Conservation (phyloP, 1,284 basidiomycete genomes). For the Puccinia hordei region DNA sequence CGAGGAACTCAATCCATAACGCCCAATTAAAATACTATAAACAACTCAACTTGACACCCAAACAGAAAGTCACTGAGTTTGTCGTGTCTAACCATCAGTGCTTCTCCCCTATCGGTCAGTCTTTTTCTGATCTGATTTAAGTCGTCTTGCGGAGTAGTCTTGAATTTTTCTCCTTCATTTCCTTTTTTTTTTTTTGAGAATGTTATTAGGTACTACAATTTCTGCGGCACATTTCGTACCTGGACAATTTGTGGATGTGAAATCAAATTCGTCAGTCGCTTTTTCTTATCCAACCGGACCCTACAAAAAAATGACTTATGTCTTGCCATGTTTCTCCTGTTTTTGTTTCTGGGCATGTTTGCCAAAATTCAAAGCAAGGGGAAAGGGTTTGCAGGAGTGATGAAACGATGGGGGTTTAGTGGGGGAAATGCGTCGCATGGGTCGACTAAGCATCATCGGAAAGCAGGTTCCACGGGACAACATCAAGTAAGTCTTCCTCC, state of each 20-base stretch:
- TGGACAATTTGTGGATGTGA: slow-evolving; percentile 92
- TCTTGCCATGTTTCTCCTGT: slow-evolving; percentile 24
- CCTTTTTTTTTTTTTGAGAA: slow-evolving; percentile 2
- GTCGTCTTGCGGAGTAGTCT: slow-evolving; percentile 1
- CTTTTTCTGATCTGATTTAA: slow-evolving; percentile 41
- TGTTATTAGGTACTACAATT: slow-evolving; percentile 82
- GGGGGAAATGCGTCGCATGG: slow-evolving; percentile 93
- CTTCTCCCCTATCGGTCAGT: slow-evolving; percentile 78
- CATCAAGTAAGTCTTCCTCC: slow-evolving; percentile 71
- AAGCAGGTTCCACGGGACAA: slow-evolving; percentile 88
- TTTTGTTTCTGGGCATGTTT: slow-evolving; percentile 15
- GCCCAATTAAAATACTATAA: slow-evolving; percentile 63
- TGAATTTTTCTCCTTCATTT: not conserved
- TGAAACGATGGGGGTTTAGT: slow-evolving; percentile 95
- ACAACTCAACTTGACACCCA: slow-evolving; percentile 78
- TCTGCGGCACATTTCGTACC: slow-evolving; percentile 96
- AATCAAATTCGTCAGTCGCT: slow-evolving; percentile 78
- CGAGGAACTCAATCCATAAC: slow-evolving; percentile 76
- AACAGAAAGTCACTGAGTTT: slow-evolving; percentile 87
- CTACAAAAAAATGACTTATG: not conserved
- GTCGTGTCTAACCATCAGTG: slow-evolving; percentile 78
- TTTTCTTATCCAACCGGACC: slow-evolving; percentile 9
- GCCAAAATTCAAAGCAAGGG: slow-evolving; percentile 71
- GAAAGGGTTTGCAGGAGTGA: slow-evolving; percentile 93
- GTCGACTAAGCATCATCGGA: slow-evolving; percentile 92